These are phyloP conservation scores for Thecaphora frezii DNA, from an alignment of 1,284 basidiomycete species.

Conservation along the genomic window DNA sequence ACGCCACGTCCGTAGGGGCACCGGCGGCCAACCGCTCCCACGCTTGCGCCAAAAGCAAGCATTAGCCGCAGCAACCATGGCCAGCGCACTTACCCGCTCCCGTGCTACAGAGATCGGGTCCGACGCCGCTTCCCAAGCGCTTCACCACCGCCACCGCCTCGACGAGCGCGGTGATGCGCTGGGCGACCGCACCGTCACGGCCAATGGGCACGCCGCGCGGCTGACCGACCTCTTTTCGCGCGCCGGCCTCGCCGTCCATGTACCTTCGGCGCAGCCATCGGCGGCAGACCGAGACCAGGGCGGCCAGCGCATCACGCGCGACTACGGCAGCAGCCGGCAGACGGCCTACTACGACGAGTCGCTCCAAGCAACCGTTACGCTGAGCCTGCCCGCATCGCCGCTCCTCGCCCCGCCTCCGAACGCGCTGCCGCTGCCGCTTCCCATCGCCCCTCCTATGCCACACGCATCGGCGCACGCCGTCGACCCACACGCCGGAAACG, in stretches of 20 bases:
- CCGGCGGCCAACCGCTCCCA: no score
- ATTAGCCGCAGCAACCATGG: no score
- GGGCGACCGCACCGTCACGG: neutral
- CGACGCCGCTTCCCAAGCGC: no score
- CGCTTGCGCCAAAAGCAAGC: no score
- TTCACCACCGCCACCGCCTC: no score
- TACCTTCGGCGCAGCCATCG: constrained; percentile 5
- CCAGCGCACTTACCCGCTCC: no score
- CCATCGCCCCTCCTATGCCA: neutral
- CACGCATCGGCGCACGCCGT: constrained; percentile 3
- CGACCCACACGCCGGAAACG: neutral
- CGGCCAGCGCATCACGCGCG: no score
- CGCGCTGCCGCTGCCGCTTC: constrained; percentile 10
- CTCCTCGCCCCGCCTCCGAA: constrained; percentile 9
- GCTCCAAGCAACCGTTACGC: constrained; percentile 17
- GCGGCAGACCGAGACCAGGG: no score
- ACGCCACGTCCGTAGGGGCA: no score
- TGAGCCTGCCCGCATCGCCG: constrained; percentile 16
- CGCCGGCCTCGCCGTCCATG: constrained; percentile 13
- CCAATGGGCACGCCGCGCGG: neutral
- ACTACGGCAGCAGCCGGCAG: constrained; percentile 5
- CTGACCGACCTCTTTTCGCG: constrained; percentile 24
- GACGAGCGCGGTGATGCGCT: no score
- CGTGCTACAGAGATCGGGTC: no score
- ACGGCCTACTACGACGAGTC: constrained; percentile 31